Conservation (phyloP, 164 flowering plant species). For the grape (Vitis vinifera) region DNA sequence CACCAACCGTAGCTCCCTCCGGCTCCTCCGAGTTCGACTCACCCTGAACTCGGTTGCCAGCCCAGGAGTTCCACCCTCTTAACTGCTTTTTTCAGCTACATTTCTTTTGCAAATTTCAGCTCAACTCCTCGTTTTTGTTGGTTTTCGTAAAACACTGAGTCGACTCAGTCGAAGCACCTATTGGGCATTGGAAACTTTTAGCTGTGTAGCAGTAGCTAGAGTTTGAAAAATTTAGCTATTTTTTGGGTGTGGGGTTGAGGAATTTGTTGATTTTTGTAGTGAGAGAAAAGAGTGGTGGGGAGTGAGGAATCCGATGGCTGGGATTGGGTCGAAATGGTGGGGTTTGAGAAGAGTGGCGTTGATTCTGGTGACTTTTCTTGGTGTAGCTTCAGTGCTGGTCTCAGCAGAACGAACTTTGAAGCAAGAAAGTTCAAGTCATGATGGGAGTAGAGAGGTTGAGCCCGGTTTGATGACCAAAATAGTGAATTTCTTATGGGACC, state of each 20-base stretch:
- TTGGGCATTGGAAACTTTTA: too few species aligned
- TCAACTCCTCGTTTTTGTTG: too few species aligned
- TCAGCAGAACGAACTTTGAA: constrained; percentile 6
- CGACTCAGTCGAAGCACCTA: too few species aligned
- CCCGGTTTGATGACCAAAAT: constrained; percentile 2
- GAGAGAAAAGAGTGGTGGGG: not conserved
- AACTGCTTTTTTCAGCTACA: too few species aligned
- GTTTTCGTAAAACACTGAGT: too few species aligned
- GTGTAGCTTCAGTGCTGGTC: constrained; percentile 9
- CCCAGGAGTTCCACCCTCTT: too few species aligned
- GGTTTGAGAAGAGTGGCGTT: not conserved
- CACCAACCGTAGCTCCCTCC: too few species aligned
- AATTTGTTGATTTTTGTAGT: not conserved
- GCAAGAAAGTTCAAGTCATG: constrained; percentile 6
- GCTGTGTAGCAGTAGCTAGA: too few species aligned
- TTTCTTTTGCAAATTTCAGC: too few species aligned
- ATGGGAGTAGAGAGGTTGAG: not conserved
- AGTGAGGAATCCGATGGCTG: constrained; percentile 13
- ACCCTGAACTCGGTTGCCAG: too few species aligned
- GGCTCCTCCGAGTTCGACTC: too few species aligned
- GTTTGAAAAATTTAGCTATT: too few species aligned
- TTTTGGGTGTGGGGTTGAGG: not conserved
- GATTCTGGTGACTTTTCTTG: constrained; percentile 12
- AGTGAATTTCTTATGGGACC: constrained; percentile 14
- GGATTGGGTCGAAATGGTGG: constrained; percentile 5